Conservation (phyloP, 495 filamentous ascomycete genomes). For the Neurospora africana region DNA sequence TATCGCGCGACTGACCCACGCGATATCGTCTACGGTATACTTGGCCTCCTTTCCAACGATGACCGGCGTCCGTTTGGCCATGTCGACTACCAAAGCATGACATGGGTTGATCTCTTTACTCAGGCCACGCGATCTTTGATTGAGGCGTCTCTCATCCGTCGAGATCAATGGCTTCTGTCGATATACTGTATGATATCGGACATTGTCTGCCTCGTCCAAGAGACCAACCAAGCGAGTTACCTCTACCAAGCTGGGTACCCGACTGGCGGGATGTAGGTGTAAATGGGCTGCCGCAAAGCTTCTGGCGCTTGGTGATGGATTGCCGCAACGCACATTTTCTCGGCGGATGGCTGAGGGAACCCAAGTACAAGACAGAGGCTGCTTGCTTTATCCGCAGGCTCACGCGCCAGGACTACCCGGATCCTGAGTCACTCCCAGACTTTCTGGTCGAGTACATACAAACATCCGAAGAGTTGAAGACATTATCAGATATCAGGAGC, state of each 20-base stretch:
- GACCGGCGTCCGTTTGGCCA: neutral
- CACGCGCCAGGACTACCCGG: neutral
- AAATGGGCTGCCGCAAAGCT: neutral
- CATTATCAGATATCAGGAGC: neutral
- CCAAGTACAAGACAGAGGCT: neutral
- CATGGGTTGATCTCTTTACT: neutral
- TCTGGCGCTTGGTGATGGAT: neutral
- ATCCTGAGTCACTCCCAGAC: neutral
- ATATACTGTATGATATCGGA: neutral
- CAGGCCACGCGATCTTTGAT: neutral
- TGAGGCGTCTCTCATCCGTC: neutral
- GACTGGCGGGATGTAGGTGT: neutral
- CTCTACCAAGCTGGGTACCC: neutral
- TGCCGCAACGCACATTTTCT: neutral
- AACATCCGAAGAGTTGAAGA: neutral
- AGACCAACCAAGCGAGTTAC: neutral
- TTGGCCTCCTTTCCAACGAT: neutral
- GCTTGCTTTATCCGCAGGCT: neutral
- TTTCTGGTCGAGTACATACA: neutral
- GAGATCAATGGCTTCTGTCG: too few relatives aligned
- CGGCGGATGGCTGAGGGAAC: accelerated
- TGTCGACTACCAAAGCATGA: neutral
- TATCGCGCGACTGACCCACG: neutral
- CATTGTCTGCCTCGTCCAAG: neutral
- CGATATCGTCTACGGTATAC: neutral